Base-by-base conservation (phyloP, 176 grass and related monocot genomes). In the Ananas comosus region DNA sequence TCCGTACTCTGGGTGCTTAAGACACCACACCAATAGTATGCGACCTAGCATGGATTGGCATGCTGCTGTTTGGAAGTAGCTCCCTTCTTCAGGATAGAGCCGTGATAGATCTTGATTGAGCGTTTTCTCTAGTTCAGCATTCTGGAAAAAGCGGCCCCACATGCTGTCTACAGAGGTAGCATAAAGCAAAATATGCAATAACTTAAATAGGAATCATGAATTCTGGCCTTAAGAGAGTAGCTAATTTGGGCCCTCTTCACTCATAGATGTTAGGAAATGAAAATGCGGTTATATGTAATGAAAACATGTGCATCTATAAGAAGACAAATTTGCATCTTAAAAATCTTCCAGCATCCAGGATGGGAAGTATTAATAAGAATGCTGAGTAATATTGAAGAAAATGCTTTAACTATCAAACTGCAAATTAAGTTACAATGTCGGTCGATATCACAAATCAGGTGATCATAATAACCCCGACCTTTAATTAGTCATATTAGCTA, bases 71-170 rank as follows among this genome's bases (percentile, higher is more conserved):
- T 91, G 90, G 67, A 99, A 99, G 79, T 89, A 99, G 63, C 79
- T 78, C 16, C 80, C 94, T 19, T 84, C 64, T 85, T 93, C 94
- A 66, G 94, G 94, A 77, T 99, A 93, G 42, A 99, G 76, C 21
- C 89, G 71, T 48, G 89, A 90, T 47, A 99, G 70, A 84, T 99
- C 94, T 72, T 99, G 89, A 63, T 99, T 89, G 64, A 99, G 78
- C 80, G 85, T 89, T 87, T 80, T 99, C 66, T 99, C 94, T 69
- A 93, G 79, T 80, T 99, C 94, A 0, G 89, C 94, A 77, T 99
- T 93, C 69, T 72, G 84, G 80, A 99, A 99, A 84, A 84, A 99
- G 23, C 86, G 94, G 70, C 86, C 90, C 94, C 94, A 93, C 10
- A 86, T 90, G 94, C 94, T 97, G 61, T 90, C 94, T 99, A 82